phyloP scores from a whole-genome alignment of 352 stramenopile species.

The Peronosclerospora sorghi region DNA sequence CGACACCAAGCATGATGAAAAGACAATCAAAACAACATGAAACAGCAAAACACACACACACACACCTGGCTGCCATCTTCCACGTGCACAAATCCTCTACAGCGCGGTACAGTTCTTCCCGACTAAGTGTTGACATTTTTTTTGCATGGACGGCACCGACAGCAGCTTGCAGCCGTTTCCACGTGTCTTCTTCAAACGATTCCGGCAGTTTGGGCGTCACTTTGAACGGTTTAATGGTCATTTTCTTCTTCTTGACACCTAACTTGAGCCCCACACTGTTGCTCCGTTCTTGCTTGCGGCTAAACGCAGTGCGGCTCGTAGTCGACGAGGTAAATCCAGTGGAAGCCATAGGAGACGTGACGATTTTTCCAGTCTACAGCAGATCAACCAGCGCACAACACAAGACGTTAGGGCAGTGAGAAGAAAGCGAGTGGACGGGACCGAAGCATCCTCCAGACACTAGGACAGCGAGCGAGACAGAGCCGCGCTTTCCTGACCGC shows the following conservation, averaged over 20 bases:
- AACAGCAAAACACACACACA: background rate
- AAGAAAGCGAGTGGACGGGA: too few species aligned
- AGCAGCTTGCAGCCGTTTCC: conserved; percentile 54
- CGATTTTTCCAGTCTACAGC: too few species aligned
- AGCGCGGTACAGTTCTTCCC: conserved; percentile 76
- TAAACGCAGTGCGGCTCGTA: conserved; percentile 19
- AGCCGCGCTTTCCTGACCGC: too few species aligned
- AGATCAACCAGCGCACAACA: too few species aligned
- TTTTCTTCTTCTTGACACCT: conserved; percentile 55
- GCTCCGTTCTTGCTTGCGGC: conserved; percentile 23
- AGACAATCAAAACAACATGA: background rate
- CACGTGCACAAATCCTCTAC: conserved; percentile 89
- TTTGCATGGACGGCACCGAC: conserved; percentile 60
- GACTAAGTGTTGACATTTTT: conserved; percentile 45
- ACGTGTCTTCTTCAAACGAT: conserved; percentile 69
- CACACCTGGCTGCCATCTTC: conserved; percentile 76
- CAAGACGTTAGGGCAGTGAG: too few species aligned
- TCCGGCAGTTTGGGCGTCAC: conserved; percentile 60
- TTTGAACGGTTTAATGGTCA: conserved; percentile 83
- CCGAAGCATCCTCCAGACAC: too few species aligned
- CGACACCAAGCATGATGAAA: background rate
- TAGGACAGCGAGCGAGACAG: too few species aligned
- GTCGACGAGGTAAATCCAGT: conserved; percentile 13
- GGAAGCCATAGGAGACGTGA: conserved; percentile 13
- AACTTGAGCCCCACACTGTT: conserved; percentile 12